Conservation (phyloP, 2,329 filamentous ascomycete genomes). For the Dactylonectria estremocensis region DNA sequence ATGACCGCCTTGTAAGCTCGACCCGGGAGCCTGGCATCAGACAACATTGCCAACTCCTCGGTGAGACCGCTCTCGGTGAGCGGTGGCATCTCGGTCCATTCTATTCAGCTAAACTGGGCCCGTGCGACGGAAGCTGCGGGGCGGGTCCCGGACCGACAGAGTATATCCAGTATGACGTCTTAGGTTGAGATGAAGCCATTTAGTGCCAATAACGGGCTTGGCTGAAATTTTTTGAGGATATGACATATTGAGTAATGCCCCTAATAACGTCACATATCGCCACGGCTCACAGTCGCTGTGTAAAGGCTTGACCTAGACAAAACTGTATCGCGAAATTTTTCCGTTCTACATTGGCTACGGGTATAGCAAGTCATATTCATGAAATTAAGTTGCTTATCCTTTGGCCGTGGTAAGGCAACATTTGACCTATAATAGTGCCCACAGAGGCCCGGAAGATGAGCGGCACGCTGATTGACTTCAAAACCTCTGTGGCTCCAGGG, state of each 20-base stretch:
- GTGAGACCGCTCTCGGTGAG: conserved; percentile 5
- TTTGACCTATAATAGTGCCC: too few species aligned
- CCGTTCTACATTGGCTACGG: too few species aligned
- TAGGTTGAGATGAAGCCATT: neutral
- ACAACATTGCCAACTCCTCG: neutral
- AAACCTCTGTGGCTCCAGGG: too few species aligned
- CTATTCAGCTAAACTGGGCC: conserved; percentile 4
- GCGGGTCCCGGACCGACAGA: conserved; percentile 6
- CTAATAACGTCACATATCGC: neutral
- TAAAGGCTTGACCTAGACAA: too few species aligned
- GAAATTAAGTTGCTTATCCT: too few species aligned
- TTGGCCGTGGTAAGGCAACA: too few species aligned
- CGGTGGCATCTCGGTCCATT: conserved; percentile 8
- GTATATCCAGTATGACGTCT: conserved; percentile 2
- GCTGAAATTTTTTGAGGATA: neutral
- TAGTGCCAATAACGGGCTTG: neutral
- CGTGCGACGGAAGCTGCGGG: neutral
- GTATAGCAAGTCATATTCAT: too few species aligned
- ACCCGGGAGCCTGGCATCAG: neutral
- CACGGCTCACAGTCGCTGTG: too few species aligned
- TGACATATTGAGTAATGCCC: neutral
- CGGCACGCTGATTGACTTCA: too few species aligned
- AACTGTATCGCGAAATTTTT: too few species aligned
- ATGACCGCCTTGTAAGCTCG: neutral
- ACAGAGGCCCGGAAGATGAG: too few species aligned